Evolutionary conservation across 1,284 basidiomycete species (phyloP).

Genomic region (Moesziomyces parantarcticus): DNA sequence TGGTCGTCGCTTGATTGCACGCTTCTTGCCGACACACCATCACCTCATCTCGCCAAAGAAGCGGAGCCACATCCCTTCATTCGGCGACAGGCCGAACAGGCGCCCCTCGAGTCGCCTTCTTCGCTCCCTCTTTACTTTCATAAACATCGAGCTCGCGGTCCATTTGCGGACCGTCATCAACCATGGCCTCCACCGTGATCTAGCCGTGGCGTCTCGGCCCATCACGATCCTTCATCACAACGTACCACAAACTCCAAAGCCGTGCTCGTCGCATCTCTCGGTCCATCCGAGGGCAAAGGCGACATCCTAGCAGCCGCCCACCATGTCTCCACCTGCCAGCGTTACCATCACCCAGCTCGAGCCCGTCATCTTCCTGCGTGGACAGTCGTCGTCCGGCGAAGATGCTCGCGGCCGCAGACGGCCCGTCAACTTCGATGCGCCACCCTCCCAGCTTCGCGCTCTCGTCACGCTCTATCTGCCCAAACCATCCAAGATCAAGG

Average conservation of each 20-base stretch:
- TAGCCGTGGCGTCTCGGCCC: background rate
- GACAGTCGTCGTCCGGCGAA: conserved; percentile 55
- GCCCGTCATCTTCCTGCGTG: conserved; percentile 64
- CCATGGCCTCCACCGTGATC: background rate
- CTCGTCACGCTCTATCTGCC: conserved; percentile 81
- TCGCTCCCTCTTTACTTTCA: too few species aligned
- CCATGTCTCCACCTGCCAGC: conserved; percentile 47
- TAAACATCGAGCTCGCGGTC: background rate
- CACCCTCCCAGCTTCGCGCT: conserved; percentile 86
- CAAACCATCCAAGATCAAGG: conserved; percentile 86
- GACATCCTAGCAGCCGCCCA: background rate
- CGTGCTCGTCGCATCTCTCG: background rate
- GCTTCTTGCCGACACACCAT: background rate
- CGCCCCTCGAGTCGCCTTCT: too few species aligned
- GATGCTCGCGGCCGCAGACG: conserved; percentile 52
- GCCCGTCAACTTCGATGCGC: conserved; percentile 69
- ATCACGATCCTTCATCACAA: too few species aligned
- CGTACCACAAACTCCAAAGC: background rate
- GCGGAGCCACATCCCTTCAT: too few species aligned
- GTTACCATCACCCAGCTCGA: conserved; percentile 56
- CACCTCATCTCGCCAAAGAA: background rate
- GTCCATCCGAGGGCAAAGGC: background rate
- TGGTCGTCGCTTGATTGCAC: too few species aligned
- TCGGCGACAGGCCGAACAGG: too few species aligned
- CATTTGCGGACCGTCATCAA: background rate